phyloP scores from a whole-genome alignment of 495 filamentous ascomycete genomes.

The Podospora australis region DNA sequence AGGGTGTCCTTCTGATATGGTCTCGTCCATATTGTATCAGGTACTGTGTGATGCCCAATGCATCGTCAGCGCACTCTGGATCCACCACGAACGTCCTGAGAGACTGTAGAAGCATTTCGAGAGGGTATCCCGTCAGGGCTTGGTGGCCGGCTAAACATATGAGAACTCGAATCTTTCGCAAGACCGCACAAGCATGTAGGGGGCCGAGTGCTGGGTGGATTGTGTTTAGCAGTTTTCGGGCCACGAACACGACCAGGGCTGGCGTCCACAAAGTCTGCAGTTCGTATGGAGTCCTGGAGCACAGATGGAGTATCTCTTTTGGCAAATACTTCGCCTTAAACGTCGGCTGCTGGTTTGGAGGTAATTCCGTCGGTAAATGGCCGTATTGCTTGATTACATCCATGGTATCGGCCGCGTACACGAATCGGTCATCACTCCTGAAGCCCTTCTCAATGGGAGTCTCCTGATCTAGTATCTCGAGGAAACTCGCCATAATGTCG shows the following conservation, averaged over 20 bases:
- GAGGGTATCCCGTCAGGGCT: constrained; percentile 67
- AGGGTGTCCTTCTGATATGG: constrained; percentile 57
- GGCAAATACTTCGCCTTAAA: constrained; percentile 72
- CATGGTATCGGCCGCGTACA: constrained; percentile 55
- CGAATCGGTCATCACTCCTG: constrained; percentile 53
- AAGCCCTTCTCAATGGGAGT: constrained; percentile 65
- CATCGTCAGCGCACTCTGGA: constrained; percentile 83
- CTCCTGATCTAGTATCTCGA: constrained; percentile 67
- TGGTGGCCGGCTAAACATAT: constrained; percentile 67
- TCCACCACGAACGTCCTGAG: constrained; percentile 74
- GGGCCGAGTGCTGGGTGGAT: constrained; percentile 85
- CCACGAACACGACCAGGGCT: constrained; percentile 63
- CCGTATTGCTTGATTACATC: constrained; percentile 59
- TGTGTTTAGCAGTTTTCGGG: constrained; percentile 68
- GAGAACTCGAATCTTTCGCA: constrained; percentile 78
- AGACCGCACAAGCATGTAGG: constrained; percentile 74
- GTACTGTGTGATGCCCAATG: constrained; percentile 80
- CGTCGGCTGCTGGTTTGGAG: constrained; percentile 74
- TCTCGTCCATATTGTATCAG: constrained; percentile 61
- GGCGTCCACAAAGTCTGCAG: constrained; percentile 67
- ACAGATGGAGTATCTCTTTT: constrained; percentile 69
- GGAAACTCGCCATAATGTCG: constrained; percentile 65
- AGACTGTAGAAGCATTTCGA: constrained; percentile 87
- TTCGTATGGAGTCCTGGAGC: constrained; percentile 60
- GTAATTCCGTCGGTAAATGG: constrained; percentile 52